Base-by-base conservation (phyloP, 441 rosid genomes). In the Viola pubescens region DNA sequence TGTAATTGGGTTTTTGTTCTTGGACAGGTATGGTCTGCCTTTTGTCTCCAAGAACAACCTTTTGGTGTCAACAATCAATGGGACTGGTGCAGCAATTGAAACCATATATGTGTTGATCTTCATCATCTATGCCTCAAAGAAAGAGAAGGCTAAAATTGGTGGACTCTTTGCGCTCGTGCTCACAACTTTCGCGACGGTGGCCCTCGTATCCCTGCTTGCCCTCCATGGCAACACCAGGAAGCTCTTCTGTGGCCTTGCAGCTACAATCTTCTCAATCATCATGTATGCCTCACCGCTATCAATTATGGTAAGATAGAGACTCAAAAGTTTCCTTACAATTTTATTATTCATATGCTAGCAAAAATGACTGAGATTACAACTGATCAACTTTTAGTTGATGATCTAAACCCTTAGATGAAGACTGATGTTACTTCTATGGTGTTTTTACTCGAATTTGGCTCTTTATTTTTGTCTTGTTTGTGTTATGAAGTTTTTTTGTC, bases 221-320 rank as follows among this genome's bases (percentile, higher is more conserved):
- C 80, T 89, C 44, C 87, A 84, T 44, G 94, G 84, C 52, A 74
- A 68, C 57, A 5, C 48, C 0, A 86, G 98, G 60, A 89, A 86
- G 72, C 71, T 82, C 68, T 84, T 92, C 47, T 87, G 97, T 44
- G 98, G 98, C 12, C 40, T 82, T 16, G 90, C 86, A 41, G 85
- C 97, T 34, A 63, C 96, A 52, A 60, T 92, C 60, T 92, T 89
- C 82, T 89, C 98, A 11, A 82, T 87, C 68, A 75, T 87, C 79
- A 92, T 92, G 98, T 92, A 92, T 71, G 98, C 73, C 56, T 89
- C 98, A 6, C 98, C 97, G 26, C 91, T 92, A 26, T 84, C 98
- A 13, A 70, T 92, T 75, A 86, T 92, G 91, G 98, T 92, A 75
- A 84, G 34, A 19, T 0, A 26, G 34, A 26, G 34, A 26, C 73